Base-by-base conservation (phyloP, 306 rosid genomes). In the Lagenaria siceraria region DNA sequence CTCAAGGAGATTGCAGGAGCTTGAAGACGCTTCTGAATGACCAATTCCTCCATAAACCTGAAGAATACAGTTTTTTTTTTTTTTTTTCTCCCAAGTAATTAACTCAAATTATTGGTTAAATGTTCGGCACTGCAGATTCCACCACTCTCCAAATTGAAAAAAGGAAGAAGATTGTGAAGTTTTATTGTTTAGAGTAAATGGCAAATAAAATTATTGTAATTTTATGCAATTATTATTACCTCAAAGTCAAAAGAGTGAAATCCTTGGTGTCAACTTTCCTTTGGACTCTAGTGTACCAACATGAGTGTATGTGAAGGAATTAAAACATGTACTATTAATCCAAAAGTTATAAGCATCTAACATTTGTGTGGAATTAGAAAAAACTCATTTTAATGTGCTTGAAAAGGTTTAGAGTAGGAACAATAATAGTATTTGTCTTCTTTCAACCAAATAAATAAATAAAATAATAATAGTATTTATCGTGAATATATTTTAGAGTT, bases 1-100 rank as follows among this genome's bases (percentile, higher is more conserved):
- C 90, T 94, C 35, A 90, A 82, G 78, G 98, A 94, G 83, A 90
- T 91, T 49, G 89, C 93, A 0, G 55, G 55, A 15, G 31, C 6
- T 22, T 69, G 14, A 66, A 42, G 29, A 40, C 53, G 19, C 72
- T 64, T 64, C 14, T 6, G 0, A 19, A 40, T 18, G 18, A 61
- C 21, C 21, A 13, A 56, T 56, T 15, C 29, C 17, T 66, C 75
- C 36, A 22, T 69, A 4, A 71, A 71, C 40, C 7, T 15, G 59
- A 71, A 25, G 6, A 25, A 69, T 12, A 22, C 36, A 69, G 2
- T 3, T n/a, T 66, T 38, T 2, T 29, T 2, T 29, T 69, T 69
- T 68, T 53, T 14, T 14, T 10, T 0, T 9, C 10, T 15, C 10
- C 27, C 76, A 48, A 71, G 24, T 27, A 24, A 71, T 46, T 71